Evolutionary conservation across 495 filamentous ascomycete genomes (phyloP), one percentile per base, ranked within the genome.

Genomic region (Arthonia radiata): DNA sequence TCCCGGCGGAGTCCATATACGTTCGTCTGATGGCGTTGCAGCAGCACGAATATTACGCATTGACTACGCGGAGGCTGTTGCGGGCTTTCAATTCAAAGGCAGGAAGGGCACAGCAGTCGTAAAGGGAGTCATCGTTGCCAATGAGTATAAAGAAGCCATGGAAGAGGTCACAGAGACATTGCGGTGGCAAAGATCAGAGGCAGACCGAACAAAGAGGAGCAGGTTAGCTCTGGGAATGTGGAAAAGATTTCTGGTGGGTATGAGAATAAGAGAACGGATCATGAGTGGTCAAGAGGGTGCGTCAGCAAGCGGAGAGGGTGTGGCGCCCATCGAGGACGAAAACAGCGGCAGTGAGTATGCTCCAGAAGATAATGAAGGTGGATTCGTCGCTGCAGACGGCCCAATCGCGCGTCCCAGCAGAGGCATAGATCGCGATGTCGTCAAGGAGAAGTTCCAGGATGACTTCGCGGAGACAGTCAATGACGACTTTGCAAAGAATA

Each of bases 61-160:
- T 18, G 83, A 94, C 47, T 89, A 71, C 36, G 76, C 76, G 16
- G 73, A 78, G 23, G 86, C 89, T 10, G 66, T 99, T 8, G 86
- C 74, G 1, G 81, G 81, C 0, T 97, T 94, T 41, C 55, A 71
- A 16, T 93, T 91, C 42, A 67, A 59, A 43, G 77, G 78, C 9
- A 59, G 78, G 4, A 63, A 71, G 27, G 81, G 79, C 5, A 91
- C 77, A 3, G 77, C 83, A 6, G 57, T 86, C 9, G 40, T 77
- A 10, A 53, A 59, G 4, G 89, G 86, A 0, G 63, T 73, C 10
- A 63, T 94, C 5, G 65, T 90, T 15, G 69, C 80, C 1, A 38
- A 30, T 13, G 74, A 79, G 43, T 62, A 65, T 30, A 53, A 43
- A 10, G 79, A 83, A 35, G 79, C 68, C 0, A 52, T 93, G 0